A percentile compares a stretch with the other conserved stretches of the same genome.
phyloP scores from a whole-genome alignment of 257 asterid genomes.

The Echites panduratus region DNA sequence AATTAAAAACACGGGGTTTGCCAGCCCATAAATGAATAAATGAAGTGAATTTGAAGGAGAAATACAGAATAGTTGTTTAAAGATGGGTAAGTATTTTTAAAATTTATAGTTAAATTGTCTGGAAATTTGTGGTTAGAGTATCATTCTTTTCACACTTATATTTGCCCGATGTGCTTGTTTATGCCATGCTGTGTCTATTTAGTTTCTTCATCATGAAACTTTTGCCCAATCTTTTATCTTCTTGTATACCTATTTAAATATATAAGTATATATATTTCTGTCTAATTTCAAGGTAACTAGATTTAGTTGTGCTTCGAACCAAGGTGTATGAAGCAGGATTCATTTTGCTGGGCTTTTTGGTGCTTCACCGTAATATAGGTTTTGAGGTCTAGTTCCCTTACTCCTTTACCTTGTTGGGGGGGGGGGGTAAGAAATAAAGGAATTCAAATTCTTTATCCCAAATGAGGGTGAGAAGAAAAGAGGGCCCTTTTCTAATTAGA shows the following conservation, averaged over 20 bases:
- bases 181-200: not conserved
- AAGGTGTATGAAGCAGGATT: not conserved
- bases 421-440: not conserved
- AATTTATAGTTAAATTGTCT: not conserved
- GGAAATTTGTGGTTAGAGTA: not conserved
- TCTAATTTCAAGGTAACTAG: not conserved
- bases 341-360: not conserved
- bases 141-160: not conserved
- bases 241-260: too few species aligned
- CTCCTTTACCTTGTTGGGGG: not conserved
- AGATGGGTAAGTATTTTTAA: not conserved
- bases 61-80: not conserved
- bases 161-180: not conserved
- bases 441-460: too few species aligned
- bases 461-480: not conserved
- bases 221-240: not conserved
- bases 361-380: not conserved
- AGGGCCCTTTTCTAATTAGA: not conserved
- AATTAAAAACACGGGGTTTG: too few species aligned
- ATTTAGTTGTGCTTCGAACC: not conserved
- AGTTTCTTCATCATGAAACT: not conserved
- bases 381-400: not conserved
- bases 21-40: too few species aligned
- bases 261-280: too few species aligned
- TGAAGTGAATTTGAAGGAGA: too few species aligned